Base-by-base conservation (phyloP, 768 basidiomycete species). In the Pulveroboletus sp. region DNA sequence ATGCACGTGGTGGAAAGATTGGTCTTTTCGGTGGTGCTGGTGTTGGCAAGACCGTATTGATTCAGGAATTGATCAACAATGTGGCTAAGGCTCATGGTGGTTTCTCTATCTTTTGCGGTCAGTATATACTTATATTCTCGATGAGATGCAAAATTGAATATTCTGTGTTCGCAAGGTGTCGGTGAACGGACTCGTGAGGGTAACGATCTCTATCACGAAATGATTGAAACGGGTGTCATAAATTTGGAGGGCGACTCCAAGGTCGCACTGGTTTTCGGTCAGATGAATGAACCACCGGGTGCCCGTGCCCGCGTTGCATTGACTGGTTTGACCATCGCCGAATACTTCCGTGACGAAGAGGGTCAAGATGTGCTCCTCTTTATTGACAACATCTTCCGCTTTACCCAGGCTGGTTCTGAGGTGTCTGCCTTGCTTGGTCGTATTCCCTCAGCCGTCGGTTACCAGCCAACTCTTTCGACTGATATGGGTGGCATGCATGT, bases 371-470 rank as follows among this genome's bases (percentile, higher is more conserved):
- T 99, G 80, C 82, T 99, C 70, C 86, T 99, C 69, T 99, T 99
- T 83, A 99, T 99, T 70, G 96, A 99, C 89, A 99, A 99, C 85
- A 99, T 99, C 76, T 99, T 99, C 96, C 94, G 96, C 70, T 99
- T 99, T 90, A 99, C 96, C 62, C 96, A 98, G 74, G 96, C 96
- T 67, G 96, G 96, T 86, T 99, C 96, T 57, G 96, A 98, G 72
- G 96, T 98, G 80, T 99, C 96, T 76, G 96, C 96, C 57, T 75
- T 99, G 64, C 89, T 98, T 60, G 96, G 96, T 81, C 96, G 96
- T 92, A 99, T 98, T 68, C 96, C 96, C 60, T 98, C 96, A 60
- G 96, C 96, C 57, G 96, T 99, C 82, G 96, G 96, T 84, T 99
- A 99, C 78, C 96, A 99, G 72, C 96, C 96, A 69, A 98, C 96